Base-by-base conservation (phyloP, 1,284 basidiomycete species). In the Boletus mariae region DNA sequence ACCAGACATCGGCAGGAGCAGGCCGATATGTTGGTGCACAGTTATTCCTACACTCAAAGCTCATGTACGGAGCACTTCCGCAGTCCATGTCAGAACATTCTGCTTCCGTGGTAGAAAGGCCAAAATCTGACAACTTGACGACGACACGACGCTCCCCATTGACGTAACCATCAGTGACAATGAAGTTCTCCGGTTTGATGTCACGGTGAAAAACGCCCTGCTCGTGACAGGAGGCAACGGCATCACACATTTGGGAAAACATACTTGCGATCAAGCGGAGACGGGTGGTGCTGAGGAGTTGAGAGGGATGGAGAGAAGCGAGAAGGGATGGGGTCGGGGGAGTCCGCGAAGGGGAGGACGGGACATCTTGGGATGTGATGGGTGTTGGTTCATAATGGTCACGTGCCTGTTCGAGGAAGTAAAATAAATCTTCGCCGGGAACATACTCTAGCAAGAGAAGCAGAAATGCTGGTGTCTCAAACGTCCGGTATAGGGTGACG, bases 21-120 rank as follows among this genome's bases (percentile, higher is more conserved):
- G 96, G 94, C 61, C 87, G 83, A 77, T 99, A 99, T 46, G 87
- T 90, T 56, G 93, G 92, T 29, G 91, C 89, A 60, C 96, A 79
- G 73, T 98, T 98, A 80, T 99, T 98, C 70, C 94, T 89, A 74
- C 96, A 98, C 78, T 99, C 95, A 71, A 89, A 98, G 64, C 94
- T 95, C 96, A 99, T 98, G 75, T 99, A 99, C 0, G 96, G 96
- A 57, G 95, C 94, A 71, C 92, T 96, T 53, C 96, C 96, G 73
- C 97, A 99, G 70, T 98, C 95, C 81, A 99, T 95, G 73, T 99
- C 96, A 56, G 90, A 87, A 58, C 91, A 94, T 55, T 90, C 85
- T 57, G 83, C 72, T 63, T 98, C 93, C 11, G 84, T 89, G 0
- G 95, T 98, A 8, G 94, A 94, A 35, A 99, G 75, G 37, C 96